Evolutionary conservation across 768 basidiomycete genomes (phyloP).

Genomic region (Amanita pallidorosea): DNA sequence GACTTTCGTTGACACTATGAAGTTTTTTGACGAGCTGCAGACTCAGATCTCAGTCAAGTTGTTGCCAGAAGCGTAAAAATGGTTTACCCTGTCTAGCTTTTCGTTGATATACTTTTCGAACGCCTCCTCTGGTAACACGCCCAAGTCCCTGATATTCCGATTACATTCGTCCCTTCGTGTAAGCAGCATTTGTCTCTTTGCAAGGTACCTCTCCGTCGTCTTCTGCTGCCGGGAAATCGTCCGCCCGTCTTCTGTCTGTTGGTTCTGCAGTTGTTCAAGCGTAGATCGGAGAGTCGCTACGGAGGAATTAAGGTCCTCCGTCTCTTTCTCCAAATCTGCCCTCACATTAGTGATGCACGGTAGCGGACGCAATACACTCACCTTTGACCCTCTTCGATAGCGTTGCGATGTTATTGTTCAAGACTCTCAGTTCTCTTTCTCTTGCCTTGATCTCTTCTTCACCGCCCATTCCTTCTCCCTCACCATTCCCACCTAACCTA

Average conservation of each 20-base stretch:
- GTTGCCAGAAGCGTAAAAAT: not conserved
- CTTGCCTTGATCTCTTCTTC: constrained; percentile 59
- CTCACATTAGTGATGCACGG: not conserved
- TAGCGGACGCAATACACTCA: constrained; percentile 9
- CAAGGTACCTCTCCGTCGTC: constrained; percentile 87
- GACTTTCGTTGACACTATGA: constrained; percentile 82
- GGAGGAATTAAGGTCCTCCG: constrained; percentile 47
- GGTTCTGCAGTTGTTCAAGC: constrained; percentile 67
- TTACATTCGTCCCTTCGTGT: constrained; percentile 90
- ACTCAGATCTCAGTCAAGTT: not conserved
- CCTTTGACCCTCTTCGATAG: constrained; percentile 58
- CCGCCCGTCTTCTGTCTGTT: constrained; percentile 81
- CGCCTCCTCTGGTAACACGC: constrained; percentile 94
- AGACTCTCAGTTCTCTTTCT: constrained; percentile 53
- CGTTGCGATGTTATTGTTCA: constrained; percentile 57
- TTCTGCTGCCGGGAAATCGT: constrained; percentile 89
- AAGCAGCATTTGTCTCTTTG: constrained; percentile 80
- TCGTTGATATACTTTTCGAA: constrained; percentile 90
- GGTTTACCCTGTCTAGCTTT: constrained; percentile 74
- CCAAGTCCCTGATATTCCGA: constrained; percentile 90
- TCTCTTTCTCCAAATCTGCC: constrained; percentile 61
- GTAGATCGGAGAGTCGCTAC: constrained; percentile 56
- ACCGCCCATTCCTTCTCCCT: constrained; percentile 31
- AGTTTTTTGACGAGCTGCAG: constrained; percentile 82
- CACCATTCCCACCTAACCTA: constrained; percentile 17